Base-by-base conservation (phyloP, 257 asterid species). In the Catharanthus roseus region DNA sequence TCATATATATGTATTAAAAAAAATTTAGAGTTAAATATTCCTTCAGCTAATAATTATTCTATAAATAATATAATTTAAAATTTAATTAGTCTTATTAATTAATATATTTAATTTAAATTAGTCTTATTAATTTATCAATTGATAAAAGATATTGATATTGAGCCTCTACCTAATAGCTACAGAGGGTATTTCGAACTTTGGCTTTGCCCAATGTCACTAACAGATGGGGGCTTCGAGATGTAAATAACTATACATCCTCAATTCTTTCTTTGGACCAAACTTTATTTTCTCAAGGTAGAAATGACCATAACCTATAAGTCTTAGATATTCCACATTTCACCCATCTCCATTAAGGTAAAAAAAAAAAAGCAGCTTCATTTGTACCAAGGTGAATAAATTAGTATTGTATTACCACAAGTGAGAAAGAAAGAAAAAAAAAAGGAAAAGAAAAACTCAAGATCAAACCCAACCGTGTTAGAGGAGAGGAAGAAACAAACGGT, bases 401-500 rank as follows among this genome's bases (percentile, higher is more conserved):
- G n/a, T n/a, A n/a, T n/a, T n/a, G n/a, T n/a, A 51, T 36, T 23
- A 70, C 36, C 39, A 6, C 19, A 3, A 28, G 36, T 2, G 16
- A 36, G 45, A 47, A 45, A 2, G 3, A 2, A 38, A 38, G 41
- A 2, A n/a, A n/a, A n/a, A n/a, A n/a, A n/a, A n/a, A n/a, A n/a
- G n/a, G n/a, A n/a, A n/a, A n/a, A n/a, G n/a, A n/a, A n/a, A n/a
- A n/a, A n/a, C n/a, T n/a, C n/a, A n/a, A 33, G 5, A 61, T 19
- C 57, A 68, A 75, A 69, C 12, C 70, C 74, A 75, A 75, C 56
- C 74, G 66, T 10, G 66, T 51, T 38, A 16, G 50, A 10, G 23
- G n/a, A n/a, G n/a, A n/a, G n/a, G n/a, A 73, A 77, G 79, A 75
- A 85, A 75, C 81, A 68, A 73, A 79, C 74, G 49, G 88, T 84